phyloP scores from a whole-genome alignment of 768 basidiomycete genomes.

The Cystofilobasidium capitatum region DNA sequence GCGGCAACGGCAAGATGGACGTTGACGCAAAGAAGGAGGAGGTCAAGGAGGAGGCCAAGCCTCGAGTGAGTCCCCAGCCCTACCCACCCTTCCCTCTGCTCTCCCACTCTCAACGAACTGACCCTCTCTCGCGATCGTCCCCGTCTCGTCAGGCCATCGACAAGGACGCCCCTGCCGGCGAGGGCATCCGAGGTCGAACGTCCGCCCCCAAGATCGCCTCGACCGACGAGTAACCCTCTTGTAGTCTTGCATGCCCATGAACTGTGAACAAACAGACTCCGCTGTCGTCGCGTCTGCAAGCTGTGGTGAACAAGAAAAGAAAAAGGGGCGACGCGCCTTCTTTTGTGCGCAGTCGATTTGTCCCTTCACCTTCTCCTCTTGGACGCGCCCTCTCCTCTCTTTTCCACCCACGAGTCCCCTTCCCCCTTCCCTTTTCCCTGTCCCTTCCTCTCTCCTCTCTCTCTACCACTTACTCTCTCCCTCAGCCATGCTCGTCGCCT shows the following conservation, averaged over 20 bases:
- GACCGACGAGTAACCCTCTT: slow-evolving; percentile 1
- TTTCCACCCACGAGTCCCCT: neutral
- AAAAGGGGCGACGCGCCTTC: neutral
- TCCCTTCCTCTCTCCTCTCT: neutral
- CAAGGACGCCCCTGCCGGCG: slow-evolving; percentile 25
- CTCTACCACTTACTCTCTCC: neutral
- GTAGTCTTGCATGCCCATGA: no score
- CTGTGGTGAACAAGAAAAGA: neutral
- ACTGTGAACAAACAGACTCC: no score
- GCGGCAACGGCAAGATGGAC: slow-evolving; percentile 55
- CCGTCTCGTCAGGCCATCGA: slow-evolving; percentile 19
- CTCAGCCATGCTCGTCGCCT: neutral
- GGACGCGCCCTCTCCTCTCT: neutral
- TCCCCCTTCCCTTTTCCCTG: neutral
- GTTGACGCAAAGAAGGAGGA: slow-evolving; percentile 33
- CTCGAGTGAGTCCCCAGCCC: slow-evolving; percentile 4
- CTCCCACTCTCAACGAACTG: neutral
- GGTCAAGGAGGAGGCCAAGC: slow-evolving; percentile 10
- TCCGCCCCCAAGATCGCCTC: neutral
- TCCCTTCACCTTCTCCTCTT: no score
- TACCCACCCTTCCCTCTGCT: neutral
- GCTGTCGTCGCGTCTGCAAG: no score
- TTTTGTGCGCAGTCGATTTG: neutral
- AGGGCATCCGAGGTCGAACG: slow-evolving; percentile 19
- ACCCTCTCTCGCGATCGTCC: neutral